phyloP scores from a whole-genome alignment of 768 basidiomycete genomes.

The Boletus pseudopeckii region DNA sequence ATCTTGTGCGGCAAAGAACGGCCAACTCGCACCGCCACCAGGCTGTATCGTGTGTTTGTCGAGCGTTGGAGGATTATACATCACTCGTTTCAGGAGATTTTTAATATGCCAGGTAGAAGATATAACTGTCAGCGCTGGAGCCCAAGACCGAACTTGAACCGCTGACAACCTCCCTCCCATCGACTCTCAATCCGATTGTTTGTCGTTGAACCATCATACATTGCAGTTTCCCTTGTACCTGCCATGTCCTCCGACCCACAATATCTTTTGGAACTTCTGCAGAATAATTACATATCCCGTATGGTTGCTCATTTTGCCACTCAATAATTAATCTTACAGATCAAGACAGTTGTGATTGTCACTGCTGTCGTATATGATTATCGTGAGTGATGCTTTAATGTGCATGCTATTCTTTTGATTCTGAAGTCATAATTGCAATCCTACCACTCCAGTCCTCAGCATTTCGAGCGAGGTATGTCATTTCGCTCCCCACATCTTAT shows the following conservation, averaged over 20 bases:
- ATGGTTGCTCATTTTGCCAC: not conserved
- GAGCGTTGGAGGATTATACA: too few species aligned
- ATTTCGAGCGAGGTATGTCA: conserved; percentile 2
- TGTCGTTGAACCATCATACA: not conserved
- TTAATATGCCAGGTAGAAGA: not conserved
- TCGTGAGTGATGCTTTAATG: not conserved
- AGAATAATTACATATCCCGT: not conserved
- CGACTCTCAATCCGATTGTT: not conserved
- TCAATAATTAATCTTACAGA: not conserved
- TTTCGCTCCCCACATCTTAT: not conserved
- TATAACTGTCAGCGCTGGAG: too few species aligned
- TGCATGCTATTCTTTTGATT: not conserved
- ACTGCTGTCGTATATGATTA: conserved; percentile 6
- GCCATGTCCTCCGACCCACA: not conserved
- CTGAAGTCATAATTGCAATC: not conserved
- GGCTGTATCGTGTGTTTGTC: too few species aligned
- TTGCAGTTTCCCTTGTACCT: not conserved
- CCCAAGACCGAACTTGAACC: too few species aligned
- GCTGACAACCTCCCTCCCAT: not conserved
- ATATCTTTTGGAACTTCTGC: not conserved
- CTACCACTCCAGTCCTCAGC: conserved; percentile 1
- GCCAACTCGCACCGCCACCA: too few species aligned
- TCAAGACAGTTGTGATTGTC: not conserved
- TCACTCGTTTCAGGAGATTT: too few species aligned
- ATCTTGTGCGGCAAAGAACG: too few species aligned